These are phyloP conservation scores for Pseudogymnoascus sp. DNA, from an alignment of 2,329 filamentous ascomycete species.

Conservation along the genomic window DNA sequence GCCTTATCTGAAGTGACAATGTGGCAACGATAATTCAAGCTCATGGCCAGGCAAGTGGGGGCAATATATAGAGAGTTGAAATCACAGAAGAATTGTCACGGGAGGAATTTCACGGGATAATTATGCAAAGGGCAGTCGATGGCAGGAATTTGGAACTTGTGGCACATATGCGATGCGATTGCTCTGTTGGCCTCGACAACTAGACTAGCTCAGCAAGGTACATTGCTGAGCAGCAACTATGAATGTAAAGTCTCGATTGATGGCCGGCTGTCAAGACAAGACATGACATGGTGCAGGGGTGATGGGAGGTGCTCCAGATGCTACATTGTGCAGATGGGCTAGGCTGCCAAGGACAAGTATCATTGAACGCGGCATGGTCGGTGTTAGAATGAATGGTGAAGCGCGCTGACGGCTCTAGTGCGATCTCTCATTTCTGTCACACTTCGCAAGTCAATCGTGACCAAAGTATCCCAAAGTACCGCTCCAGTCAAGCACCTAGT, in stretches of 20 bases:
- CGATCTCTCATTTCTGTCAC: background rate
- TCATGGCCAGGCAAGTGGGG: background rate
- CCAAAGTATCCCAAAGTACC: background rate
- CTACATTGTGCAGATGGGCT: background rate
- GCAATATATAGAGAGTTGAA: background rate
- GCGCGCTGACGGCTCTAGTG: background rate
- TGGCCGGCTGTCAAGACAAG: background rate
- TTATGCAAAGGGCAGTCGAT: background rate
- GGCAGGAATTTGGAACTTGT: background rate
- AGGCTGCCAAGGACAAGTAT: background rate
- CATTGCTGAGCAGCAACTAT: background rate
- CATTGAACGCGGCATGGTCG: background rate
- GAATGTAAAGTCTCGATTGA: background rate
- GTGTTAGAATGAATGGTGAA: background rate
- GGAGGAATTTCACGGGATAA: background rate
- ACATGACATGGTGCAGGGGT: background rate
- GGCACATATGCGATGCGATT: background rate
- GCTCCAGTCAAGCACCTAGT: background rate
- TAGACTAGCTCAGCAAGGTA: background rate
- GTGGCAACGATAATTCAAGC: no score
- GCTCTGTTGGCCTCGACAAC: background rate
- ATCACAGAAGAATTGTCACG: background rate
- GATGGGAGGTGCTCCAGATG: background rate
- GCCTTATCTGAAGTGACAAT: no score
- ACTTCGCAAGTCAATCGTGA: background rate